Percentiles rank a stretch among this genome's conserved stretches.
phyloP scores from a whole-genome alignment of 1,284 basidiomycete species.

The Apiotrichum veenhuisii region DNA sequence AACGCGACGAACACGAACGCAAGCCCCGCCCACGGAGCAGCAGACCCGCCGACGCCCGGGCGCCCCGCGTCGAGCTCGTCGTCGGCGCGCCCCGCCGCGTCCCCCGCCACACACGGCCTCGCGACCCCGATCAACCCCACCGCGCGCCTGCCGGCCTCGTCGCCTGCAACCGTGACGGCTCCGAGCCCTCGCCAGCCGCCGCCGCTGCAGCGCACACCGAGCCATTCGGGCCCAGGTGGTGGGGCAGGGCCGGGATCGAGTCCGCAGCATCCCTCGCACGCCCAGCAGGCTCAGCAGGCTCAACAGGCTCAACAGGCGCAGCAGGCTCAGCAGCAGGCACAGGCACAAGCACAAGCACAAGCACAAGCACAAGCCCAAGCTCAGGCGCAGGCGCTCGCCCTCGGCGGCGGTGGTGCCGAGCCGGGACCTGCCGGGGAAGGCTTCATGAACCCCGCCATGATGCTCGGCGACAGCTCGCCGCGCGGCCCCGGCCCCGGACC shows the following conservation, averaged over 20 bases:
- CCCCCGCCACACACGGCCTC: neutral
- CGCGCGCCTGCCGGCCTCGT: neutral
- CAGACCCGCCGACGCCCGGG: neutral
- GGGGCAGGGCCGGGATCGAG: too few species aligned
- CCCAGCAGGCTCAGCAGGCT: neutral
- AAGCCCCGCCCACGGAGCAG: too few species aligned
- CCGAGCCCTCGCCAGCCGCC: neutral
- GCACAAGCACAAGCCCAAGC: constrained; percentile 7
- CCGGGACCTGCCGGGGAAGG: too few species aligned
- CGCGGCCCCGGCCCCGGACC: neutral
- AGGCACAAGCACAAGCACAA: constrained; percentile 8
- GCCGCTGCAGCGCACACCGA: neutral
- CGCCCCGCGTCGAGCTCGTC: neutral
- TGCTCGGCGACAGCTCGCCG: neutral
- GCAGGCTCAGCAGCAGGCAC: neutral
- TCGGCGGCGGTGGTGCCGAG: too few species aligned
- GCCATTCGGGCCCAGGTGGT: too few species aligned
- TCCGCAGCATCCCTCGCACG: neutral
- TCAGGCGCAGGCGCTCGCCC: constrained; percentile 14
- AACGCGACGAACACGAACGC: too few species aligned
- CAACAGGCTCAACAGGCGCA: neutral
- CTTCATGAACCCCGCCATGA: constrained; percentile 3
- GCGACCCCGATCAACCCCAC: neutral
- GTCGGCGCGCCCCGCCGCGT: neutral
- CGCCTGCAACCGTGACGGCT: neutral